Conservation (phyloP, 176 grass and related monocot species). For the Urochloa ruziziensis region DNA sequence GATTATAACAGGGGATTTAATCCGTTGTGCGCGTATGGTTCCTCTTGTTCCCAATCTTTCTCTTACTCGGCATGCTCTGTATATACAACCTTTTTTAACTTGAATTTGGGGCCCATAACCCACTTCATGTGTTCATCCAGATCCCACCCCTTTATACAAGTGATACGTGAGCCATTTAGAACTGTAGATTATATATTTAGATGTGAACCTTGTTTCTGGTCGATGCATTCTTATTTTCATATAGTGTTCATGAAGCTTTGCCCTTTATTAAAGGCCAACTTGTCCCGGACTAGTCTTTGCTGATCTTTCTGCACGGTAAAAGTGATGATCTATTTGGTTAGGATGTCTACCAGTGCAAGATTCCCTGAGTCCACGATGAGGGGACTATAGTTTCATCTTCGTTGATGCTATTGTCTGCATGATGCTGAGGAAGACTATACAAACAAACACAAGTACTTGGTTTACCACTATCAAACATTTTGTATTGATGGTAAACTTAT, state of each 20-base stretch:
- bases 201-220: neutral
- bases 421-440: neutral
- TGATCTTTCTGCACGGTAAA: neutral
- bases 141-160: neutral
- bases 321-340: conserved; percentile 8
- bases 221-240: conserved; percentile 14
- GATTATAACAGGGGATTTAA: conserved; percentile 75
- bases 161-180: neutral
- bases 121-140: neutral
- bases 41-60: conserved; percentile 13
- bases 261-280: conserved; percentile 13
- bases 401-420: neutral
- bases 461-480: neutral
- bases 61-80: neutral
- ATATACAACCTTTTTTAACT: conserved; percentile 10
- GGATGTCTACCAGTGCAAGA: neutral
- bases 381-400: neutral
- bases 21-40: conserved; percentile 55
- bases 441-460: neutral
- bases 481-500: neutral
- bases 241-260: conserved; percentile 7
- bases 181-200: neutral
- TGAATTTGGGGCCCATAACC: neutral
- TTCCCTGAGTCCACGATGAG: neutral
- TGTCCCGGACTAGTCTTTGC: neutral